Percentiles rank a stretch among this genome's conserved stretches.
phyloP scores from a whole-genome alignment of 1,139 yeast genomes.

The Hyphopichia buzzinii region DNA sequence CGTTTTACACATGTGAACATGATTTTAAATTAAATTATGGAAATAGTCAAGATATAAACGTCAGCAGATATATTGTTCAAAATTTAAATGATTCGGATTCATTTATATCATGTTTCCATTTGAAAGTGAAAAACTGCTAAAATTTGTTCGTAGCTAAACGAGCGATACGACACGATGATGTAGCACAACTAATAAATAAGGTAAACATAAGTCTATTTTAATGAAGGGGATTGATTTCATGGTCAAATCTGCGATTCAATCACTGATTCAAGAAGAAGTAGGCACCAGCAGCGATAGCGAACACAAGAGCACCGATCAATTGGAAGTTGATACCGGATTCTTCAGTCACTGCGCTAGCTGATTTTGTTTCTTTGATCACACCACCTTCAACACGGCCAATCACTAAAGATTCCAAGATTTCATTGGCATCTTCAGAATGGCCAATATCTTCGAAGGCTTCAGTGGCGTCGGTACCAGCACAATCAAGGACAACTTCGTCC shows the following conservation, averaged over 20 bases:
- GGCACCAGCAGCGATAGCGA: constrained; percentile 56
- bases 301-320: constrained; percentile 46
- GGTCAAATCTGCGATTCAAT: too few relatives aligned
- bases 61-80: too few relatives aligned
- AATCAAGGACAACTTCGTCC: constrained; percentile 89
- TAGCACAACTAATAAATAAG: neutral
- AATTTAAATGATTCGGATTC: too few relatives aligned
- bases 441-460: constrained; percentile 95
- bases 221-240: too few relatives aligned
- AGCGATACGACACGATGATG: neutral
- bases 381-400: constrained; percentile 63
- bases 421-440: constrained; percentile 94
- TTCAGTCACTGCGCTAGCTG: constrained; percentile 17
- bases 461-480: constrained; percentile 92
- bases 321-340: constrained; percentile 31
- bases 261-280: constrained; percentile 38
- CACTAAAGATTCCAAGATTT: constrained; percentile 61
- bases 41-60: too few relatives aligned
- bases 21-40: too few relatives aligned
- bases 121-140: too few relatives aligned
- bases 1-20: too few relatives aligned
- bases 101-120: too few relatives aligned
- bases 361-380: constrained; percentile 28
- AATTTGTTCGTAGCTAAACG: neutral
- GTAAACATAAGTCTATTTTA: neutral